phyloP scores from a whole-genome alignment of 1,284 basidiomycete genomes.

The Boletus semigastroideus region DNA sequence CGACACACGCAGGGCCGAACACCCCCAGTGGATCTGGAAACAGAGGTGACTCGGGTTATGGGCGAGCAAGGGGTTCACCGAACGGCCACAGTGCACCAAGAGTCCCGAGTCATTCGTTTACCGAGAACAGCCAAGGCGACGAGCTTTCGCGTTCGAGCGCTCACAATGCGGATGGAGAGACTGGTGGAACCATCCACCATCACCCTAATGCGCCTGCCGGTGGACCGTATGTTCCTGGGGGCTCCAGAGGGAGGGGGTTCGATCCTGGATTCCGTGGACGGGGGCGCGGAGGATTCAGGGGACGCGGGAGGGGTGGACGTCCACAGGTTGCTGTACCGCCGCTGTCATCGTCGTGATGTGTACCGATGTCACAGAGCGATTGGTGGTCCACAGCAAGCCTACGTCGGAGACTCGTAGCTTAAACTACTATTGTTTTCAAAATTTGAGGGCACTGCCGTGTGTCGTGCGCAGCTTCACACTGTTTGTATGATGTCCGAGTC shows the following conservation, averaged over 20 bases:
- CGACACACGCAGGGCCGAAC: neutral
- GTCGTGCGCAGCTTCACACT: too few relatives aligned
- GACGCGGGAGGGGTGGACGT: conserved; percentile 40
- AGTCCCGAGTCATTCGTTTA: neutral
- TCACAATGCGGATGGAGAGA: conserved; percentile 7
- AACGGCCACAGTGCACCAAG: conserved; percentile 8
- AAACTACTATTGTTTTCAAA: too few relatives aligned
- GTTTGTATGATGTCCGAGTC: too few relatives aligned
- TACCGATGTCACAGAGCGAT: too few relatives aligned
- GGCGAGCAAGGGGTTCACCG: conserved; percentile 5
- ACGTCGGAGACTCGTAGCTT: too few relatives aligned
- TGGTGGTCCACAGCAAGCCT: too few relatives aligned
- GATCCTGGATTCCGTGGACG: conserved; percentile 36
- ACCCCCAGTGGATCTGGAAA: neutral
- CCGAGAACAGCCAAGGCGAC: conserved; percentile 2
- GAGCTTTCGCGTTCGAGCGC: neutral
- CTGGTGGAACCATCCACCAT: neutral
- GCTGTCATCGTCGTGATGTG: conserved; percentile 5
- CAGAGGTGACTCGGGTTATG: neutral
- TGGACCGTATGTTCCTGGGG: conserved; percentile 7
- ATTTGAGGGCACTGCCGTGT: too few relatives aligned
- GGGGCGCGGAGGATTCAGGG: conserved; percentile 44
- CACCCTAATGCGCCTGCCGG: neutral
- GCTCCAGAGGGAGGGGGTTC: conserved; percentile 36
- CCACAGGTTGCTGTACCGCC: neutral